Percentiles rank a stretch among this genome's conserved stretches.
These are phyloP conservation scores for Nevesoporus exiguus DNA, from an alignment of 768 basidiomycete genomes.

Conservation along the genomic window DNA sequence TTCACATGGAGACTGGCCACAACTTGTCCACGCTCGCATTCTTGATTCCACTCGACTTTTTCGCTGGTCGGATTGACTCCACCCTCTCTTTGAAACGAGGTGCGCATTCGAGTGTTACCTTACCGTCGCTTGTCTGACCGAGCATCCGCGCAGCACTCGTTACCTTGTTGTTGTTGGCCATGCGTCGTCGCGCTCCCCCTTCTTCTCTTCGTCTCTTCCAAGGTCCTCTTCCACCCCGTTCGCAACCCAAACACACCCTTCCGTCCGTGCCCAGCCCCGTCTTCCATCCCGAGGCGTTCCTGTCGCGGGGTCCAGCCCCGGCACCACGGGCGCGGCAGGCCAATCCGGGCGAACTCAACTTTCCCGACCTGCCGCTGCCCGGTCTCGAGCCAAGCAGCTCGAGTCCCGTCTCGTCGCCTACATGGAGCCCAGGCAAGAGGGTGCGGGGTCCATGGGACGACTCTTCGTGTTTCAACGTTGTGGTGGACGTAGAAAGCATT, in stretches of 20 bases:
- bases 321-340: conserved; percentile 16
- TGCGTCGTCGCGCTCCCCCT: conserved; percentile 70
- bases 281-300: conserved; percentile 35
- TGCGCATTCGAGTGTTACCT: neutral
- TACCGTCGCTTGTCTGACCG: neutral
- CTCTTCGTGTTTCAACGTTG: conserved; percentile 40
- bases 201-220: conserved; percentile 57
- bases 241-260: conserved; percentile 58
- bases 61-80: neutral
- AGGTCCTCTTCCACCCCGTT: conserved; percentile 62
- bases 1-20: neutral
- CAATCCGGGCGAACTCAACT: conserved; percentile 3
- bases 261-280: conserved; percentile 63
- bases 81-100: neutral
- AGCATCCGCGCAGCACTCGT: neutral
- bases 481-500: conserved; percentile 46
- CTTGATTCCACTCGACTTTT: neutral
- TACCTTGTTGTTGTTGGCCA: conserved; percentile 24
- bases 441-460: conserved; percentile 60
- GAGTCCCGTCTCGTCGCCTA: conserved; percentile 17
- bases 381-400: conserved; percentile 15
- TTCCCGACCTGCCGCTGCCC: conserved; percentile 25
- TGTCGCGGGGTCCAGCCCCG: conserved; percentile 21
- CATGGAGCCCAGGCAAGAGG: conserved; percentile 16
- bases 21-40: neutral